Evolutionary conservation across 2,329 filamentous ascomycete genomes (phyloP).

Genomic region (Fusarium sp.): DNA sequence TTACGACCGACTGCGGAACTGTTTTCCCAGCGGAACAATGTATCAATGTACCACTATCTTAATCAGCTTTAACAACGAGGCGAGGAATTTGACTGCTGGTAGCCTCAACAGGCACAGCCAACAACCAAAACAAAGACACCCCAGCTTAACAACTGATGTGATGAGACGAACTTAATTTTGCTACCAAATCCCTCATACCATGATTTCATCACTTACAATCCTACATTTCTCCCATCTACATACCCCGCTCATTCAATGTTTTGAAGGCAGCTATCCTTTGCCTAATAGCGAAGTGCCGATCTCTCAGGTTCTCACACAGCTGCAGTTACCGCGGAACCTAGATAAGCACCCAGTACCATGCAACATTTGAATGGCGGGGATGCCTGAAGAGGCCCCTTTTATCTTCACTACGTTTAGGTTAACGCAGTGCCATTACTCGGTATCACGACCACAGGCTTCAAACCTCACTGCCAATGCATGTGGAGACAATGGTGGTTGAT

Average conservation of each 20-base stretch:
- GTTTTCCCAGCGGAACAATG: slow-evolving; percentile 39
- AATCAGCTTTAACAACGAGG: slow-evolving; percentile 20
- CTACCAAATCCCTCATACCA: neutral
- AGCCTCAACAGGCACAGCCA: slow-evolving; percentile 16
- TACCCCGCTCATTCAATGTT: slow-evolving; percentile 12
- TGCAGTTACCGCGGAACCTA: neutral
- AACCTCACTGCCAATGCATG: neutral
- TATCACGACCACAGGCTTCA: neutral
- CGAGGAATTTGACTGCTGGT: slow-evolving; percentile 18
- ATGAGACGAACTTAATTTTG: neutral
- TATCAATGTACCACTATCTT: slow-evolving; percentile 49
- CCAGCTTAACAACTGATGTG: neutral
- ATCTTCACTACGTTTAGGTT: neutral
- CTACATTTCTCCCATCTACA: neutral
- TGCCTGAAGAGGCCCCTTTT: neutral
- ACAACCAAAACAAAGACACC: slow-evolving; percentile 5
- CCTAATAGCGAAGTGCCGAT: slow-evolving; percentile 7
- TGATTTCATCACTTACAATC: neutral
- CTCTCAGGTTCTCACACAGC: slow-evolving; percentile 14
- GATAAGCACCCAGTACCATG: neutral
- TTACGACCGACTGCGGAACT: slow-evolving; percentile 29
- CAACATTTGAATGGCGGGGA: neutral
- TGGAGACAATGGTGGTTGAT: neutral
- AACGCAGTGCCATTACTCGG: too few species aligned
- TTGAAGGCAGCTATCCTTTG: neutral